Percentiles rank a stretch among this genome's conserved stretches.
These are phyloP conservation scores for Calocera cornea DNA, from an alignment of 768 basidiomycete species.

Conservation along the genomic window DNA sequence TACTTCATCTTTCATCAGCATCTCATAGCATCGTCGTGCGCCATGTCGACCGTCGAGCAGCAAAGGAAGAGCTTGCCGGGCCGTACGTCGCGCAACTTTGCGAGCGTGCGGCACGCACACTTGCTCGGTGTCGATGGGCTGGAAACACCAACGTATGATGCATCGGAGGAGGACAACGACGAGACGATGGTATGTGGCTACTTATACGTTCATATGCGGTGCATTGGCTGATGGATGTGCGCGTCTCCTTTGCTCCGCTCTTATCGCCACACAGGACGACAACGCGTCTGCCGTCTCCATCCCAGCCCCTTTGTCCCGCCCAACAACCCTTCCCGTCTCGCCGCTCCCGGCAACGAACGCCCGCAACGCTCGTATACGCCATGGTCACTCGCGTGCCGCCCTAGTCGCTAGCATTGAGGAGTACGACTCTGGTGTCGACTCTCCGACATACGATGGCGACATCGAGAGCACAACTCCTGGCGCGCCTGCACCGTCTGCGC, in stretches of 20 bases:
- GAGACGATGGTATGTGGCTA: neutral
- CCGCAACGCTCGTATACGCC: neutral
- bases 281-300: conserved; percentile 2
- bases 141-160: neutral
- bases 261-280: neutral
- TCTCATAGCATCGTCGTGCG: neutral
- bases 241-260: neutral
- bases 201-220: neutral
- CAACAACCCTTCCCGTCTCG: neutral
- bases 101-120: neutral
- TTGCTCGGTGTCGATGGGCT: neutral
- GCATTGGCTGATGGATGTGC: neutral
- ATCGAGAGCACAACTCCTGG: conserved; percentile 65
- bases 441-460: conserved; percentile 83
- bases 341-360: neutral
- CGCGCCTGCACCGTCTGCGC: neutral
- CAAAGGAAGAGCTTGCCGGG: neutral
- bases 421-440: conserved; percentile 49
- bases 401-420: neutral
- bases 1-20: neutral
- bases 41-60: neutral
- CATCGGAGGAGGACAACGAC: conserved; percentile 1
- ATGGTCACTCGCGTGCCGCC: neutral
- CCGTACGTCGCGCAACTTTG: neutral
- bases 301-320: neutral